Evolutionary conservation across 176 grass and related monocot species (phyloP).

Genomic region (Juncus effusus): DNA sequence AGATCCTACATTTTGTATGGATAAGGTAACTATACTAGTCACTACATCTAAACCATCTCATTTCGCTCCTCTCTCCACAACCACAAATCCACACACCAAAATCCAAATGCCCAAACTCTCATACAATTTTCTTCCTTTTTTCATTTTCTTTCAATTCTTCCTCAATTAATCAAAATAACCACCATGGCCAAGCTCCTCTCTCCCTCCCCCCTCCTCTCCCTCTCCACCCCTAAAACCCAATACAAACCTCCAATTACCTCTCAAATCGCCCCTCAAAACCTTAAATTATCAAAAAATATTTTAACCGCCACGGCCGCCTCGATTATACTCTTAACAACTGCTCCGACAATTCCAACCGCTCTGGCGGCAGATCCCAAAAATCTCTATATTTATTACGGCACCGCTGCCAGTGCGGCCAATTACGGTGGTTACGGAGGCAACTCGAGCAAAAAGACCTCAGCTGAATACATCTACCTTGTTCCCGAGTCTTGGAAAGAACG

Average conservation of each 20-base stretch:
- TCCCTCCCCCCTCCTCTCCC: conserved; percentile 13
- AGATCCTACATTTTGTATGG: conserved; percentile 7
- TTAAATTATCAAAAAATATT: neutral
- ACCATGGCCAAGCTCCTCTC: conserved; percentile 30
- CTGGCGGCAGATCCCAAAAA: neutral
- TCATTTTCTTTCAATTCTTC: neutral
- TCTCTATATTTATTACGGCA: conserved; percentile 26
- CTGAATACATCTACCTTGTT: conserved; percentile 90
- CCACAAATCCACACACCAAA: conserved; percentile 18
- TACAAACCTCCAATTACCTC: conserved; percentile 5
- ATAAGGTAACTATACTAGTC: conserved; percentile 12
- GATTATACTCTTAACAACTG: conserved; percentile 9
- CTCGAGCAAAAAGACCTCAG: conserved; percentile 80
- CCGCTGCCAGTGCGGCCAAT: conserved; percentile 49
- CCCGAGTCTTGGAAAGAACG: conserved; percentile 88
- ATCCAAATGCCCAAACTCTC: conserved; percentile 8
- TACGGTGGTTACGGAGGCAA: conserved; percentile 95
- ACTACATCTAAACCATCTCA: conserved; percentile 15
- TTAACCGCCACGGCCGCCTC: conserved; percentile 17
- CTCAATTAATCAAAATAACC: conserved; percentile 1
- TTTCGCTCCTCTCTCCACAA: conserved; percentile 9
- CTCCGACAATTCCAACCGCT: conserved; percentile 5
- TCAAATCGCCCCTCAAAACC: neutral
- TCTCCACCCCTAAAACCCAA: conserved; percentile 7
- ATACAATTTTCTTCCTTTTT: neutral